phyloP scores from a whole-genome alignment of 306 rosid genomes.

The Vigna reflexopilosa region DNA sequence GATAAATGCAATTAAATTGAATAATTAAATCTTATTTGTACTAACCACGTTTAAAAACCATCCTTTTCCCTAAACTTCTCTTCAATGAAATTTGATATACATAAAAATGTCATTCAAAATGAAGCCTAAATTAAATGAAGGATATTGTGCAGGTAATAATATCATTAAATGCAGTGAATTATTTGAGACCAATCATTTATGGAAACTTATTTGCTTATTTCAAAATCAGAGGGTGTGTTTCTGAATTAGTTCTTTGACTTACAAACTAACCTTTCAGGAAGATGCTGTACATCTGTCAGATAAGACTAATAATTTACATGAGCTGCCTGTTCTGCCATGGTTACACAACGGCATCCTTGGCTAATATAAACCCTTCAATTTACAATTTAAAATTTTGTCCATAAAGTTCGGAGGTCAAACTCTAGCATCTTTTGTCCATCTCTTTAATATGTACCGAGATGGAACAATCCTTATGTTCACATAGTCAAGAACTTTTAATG shows the following conservation, averaged over 20 bases:
- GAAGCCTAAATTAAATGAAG: no score
- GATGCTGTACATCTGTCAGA: slow-evolving; percentile 15
- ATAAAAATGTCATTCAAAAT: no score
- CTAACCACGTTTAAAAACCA: no score
- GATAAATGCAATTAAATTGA: no score
- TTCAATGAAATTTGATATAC: no score
- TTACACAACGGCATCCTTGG: not conserved
- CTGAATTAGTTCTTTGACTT: not conserved
- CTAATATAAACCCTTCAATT: slow-evolving; percentile 21
- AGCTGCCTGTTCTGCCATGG: slow-evolving; percentile 5
- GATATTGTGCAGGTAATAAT: no score
- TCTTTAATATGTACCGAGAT: slow-evolving; percentile 61
- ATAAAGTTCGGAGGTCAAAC: slow-evolving; percentile 45
- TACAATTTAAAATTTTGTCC: slow-evolving; percentile 2
- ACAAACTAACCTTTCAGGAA: slow-evolving; percentile 4
- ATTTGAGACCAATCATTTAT: no score
- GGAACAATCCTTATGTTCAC: slow-evolving; percentile 66
- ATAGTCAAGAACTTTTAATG: slow-evolving; percentile 66
- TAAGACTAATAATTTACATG: not conserved
- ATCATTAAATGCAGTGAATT: no score
- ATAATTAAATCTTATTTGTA: no score
- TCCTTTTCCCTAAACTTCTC: no score
- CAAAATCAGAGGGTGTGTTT: not conserved
- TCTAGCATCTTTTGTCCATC: slow-evolving; percentile 72
- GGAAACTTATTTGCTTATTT: no score